A percentile compares a stretch with the other conserved stretches of the same genome.
These are phyloP conservation scores for Neofusicoccum kwambonambiense DNA, from an alignment of 2,329 filamentous ascomycete genomes.

Conservation along the genomic window DNA sequence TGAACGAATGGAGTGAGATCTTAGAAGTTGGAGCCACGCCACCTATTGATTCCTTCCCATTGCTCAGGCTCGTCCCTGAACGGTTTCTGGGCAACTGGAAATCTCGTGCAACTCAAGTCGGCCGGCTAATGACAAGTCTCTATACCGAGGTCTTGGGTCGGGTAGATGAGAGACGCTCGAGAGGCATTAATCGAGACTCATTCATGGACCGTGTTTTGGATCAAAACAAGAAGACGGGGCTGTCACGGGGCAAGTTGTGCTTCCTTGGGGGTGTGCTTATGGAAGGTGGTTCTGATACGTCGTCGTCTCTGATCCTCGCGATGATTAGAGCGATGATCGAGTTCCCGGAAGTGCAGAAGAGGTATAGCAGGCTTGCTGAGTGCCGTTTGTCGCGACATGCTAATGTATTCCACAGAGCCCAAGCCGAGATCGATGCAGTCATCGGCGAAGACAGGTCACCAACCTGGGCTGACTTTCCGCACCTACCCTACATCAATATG, in stretches of 20 bases:
- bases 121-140: too few relatives aligned
- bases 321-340: conserved; percentile 20
- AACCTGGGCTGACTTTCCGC: not conserved
- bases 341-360: conserved; percentile 25
- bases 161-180: too few relatives aligned
- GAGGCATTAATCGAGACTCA: too few relatives aligned
- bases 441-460: not conserved
- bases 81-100: conserved; percentile 21
- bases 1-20: not conserved
- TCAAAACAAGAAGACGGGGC: not conserved
- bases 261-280: conserved; percentile 38
- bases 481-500: conserved; percentile 16
- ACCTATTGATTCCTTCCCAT: conserved; percentile 9
- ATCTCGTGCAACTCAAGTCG: conserved; percentile 14
- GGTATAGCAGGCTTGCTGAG: not conserved
- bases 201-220: not conserved
- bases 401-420: conserved; percentile 21
- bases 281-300: conserved; percentile 39
- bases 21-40: conserved; percentile 8
- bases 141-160: too few relatives aligned
- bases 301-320: conserved; percentile 23
- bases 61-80: conserved; percentile 41
- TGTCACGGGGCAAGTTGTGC: conserved; percentile 26
- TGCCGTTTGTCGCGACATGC: too few relatives aligned
- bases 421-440: conserved; percentile 24